phyloP scores from a whole-genome alignment of 1,139 yeast genomes.

The Diutina catenulata region DNA sequence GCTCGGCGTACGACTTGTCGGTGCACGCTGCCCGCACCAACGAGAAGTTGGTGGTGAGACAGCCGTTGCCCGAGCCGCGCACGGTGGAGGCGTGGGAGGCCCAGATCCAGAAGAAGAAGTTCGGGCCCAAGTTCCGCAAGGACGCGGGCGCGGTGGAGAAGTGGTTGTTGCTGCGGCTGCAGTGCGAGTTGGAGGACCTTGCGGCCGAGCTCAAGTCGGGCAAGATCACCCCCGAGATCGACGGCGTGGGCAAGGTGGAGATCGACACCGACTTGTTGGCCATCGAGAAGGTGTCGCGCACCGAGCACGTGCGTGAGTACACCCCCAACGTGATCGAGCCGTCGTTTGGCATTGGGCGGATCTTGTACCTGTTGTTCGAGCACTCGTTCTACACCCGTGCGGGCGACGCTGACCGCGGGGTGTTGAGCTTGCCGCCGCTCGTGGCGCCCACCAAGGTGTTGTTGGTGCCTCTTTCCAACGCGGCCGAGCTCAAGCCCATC shows the following conservation, averaged over 20 bases:
- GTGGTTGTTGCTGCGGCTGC: constrained; percentile 65
- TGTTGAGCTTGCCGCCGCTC: constrained; percentile 84
- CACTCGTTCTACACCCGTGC: constrained; percentile 95
- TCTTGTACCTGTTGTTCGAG: constrained; percentile 84
- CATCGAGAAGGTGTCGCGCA: constrained; percentile 68
- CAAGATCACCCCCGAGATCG: constrained; percentile 52
- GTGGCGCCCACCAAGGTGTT: constrained; percentile 98
- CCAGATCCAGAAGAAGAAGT: constrained; percentile 83
- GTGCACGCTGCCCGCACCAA: constrained; percentile 94
- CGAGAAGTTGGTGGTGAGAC: constrained; percentile 89
- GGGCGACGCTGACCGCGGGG: constrained; percentile 84
- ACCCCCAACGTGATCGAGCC: constrained; percentile 98
- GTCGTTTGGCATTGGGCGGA: constrained; percentile 98
- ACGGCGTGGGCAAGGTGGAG: constrained; percentile 53
- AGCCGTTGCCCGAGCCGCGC: constrained; percentile 73
- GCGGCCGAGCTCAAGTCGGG: constrained; percentile 58
- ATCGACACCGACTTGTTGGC: constrained; percentile 59
- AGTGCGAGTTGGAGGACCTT: constrained; percentile 75
- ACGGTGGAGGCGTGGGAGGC: constrained; percentile 77
- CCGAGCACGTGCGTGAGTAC: constrained; percentile 88
- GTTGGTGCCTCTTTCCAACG: constrained; percentile 85
- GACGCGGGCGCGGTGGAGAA: constrained; percentile 89
- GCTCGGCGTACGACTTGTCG: constrained; percentile 94
- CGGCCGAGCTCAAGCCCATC: constrained; percentile 70
- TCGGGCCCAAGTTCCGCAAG: constrained; percentile 95